Conservation (phyloP, 495 filamentous ascomycete species). For the Halenospora varia region DNA sequence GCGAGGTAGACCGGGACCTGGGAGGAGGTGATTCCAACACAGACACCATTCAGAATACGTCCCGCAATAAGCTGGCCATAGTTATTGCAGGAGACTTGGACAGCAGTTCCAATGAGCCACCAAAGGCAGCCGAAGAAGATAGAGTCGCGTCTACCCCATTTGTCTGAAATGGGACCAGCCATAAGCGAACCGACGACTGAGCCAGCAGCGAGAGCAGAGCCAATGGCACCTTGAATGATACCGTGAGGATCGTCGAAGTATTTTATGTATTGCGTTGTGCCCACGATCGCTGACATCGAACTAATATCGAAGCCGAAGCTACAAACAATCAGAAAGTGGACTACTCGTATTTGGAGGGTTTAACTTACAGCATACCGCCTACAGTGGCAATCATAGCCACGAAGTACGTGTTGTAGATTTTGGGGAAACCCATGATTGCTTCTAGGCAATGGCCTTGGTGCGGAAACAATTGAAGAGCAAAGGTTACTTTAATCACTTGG, state of each 20-base stretch:
- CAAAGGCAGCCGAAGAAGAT: conserved; percentile 63
- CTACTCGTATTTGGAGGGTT: too few relatives aligned
- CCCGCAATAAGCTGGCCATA: conserved; percentile 64
- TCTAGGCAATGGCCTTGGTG: conserved; percentile 20
- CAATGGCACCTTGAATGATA: conserved; percentile 61
- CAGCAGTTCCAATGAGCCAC: conserved; percentile 66
- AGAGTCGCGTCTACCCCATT: conserved; percentile 58
- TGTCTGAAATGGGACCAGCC: conserved; percentile 64
- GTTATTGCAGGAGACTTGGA: conserved; percentile 60
- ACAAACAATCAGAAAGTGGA: too few relatives aligned
- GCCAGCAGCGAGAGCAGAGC: conserved; percentile 62
- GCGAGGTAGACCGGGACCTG: conserved; percentile 82
- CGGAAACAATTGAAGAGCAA: conserved; percentile 1
- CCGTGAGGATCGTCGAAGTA: conserved; percentile 65
- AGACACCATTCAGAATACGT: conserved; percentile 66
- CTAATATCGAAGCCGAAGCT: conserved; percentile 64
- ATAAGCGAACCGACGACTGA: conserved; percentile 60
- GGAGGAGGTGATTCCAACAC: conserved; percentile 70
- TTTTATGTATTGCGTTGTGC: conserved; percentile 60
- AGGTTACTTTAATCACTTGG: conserved; percentile 11
- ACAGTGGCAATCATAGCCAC: conserved; percentile 58
- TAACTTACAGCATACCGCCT: conserved; percentile 50
- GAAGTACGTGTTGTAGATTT: conserved; percentile 59
- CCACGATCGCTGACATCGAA: conserved; percentile 71
- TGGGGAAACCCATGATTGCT: conserved; percentile 38